These are phyloP conservation scores for Otatea glauca DNA, from an alignment of 176 grass and related monocot genomes.

Conservation along the genomic window DNA sequence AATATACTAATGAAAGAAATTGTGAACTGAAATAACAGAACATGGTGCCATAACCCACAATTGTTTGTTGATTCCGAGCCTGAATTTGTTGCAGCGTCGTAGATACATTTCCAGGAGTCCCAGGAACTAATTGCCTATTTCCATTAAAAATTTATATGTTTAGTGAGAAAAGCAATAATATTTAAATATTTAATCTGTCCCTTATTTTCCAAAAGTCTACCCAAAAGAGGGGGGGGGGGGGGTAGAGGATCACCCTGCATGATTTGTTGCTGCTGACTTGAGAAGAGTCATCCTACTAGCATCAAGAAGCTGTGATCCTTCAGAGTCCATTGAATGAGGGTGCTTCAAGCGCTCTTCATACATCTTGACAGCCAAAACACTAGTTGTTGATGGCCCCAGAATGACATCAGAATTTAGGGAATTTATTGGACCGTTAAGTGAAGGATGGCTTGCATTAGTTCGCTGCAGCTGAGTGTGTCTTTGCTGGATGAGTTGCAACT, in stretches of 20 bases:
- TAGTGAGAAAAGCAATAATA: conserved; percentile 18
- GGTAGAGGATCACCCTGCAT: conserved; percentile 62
- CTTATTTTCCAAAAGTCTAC: conserved; percentile 23
- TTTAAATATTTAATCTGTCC: conserved; percentile 11
- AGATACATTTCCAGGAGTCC: conserved; percentile 78
- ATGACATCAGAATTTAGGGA: conserved; percentile 76
- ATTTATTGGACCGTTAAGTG: conserved; percentile 76
- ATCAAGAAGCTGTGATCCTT: conserved; percentile 82
- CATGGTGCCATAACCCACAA: conserved; percentile 55
- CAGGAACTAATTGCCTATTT: conserved; percentile 78
- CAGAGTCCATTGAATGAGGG: conserved; percentile 78
- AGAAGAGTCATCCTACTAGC: conserved; percentile 89
- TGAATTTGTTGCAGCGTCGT: conserved; percentile 95
- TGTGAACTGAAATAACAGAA: conserved; percentile 28
- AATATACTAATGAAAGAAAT: conserved; percentile 23
- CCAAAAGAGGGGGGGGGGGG: conserved; percentile 10
- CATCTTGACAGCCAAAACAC: conserved; percentile 93
- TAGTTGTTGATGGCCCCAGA: conserved; percentile 82
- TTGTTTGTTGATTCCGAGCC: conserved; percentile 80
- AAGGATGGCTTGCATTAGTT: conserved; percentile 64
- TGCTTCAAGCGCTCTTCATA: conserved; percentile 95
- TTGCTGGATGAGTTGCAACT: conserved; percentile 90
- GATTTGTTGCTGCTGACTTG: conserved; percentile 83
- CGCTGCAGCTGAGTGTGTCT: conserved; percentile 87
- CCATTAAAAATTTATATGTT: conserved; percentile 4